Base-by-base conservation (phyloP, 192 early-diverging fungal genomes). In the Backusella mclennaniae region DNA sequence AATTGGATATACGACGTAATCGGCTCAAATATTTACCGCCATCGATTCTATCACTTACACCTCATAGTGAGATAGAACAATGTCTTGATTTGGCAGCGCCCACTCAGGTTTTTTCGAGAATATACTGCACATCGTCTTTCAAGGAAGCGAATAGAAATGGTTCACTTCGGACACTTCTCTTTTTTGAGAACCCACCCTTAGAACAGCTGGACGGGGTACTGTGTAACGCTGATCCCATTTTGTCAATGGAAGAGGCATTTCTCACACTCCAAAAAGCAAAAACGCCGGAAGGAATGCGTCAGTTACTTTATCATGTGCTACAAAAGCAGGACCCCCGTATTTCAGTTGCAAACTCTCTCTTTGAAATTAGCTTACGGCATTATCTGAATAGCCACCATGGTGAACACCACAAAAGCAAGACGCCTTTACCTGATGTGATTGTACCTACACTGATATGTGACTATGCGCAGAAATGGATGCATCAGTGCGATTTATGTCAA, bases 1-100 rank as follows among this genome's bases (percentile, higher is more conserved):
- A 87, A 59, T 49, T 87, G 56, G 85, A 87, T 69, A 73, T 82
- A 31, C 77, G 85, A 12, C 63, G 85, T 14, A 87, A 87, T 38
- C 71, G 79, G 66, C 78, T 87, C 33, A 71, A 73, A 33, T 84
- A 78, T 67, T 36, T 87, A 6, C 85, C 85, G 21, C 74, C 74
- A 11, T 76, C 69, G 35, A 63, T 81, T 35, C 19, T 81, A 7
- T 38, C 73, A 2, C 52, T 81, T 5, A 56, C 41, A 29, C 72
- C 76, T 11, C 15, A 23, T 1, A 29, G 66, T 31, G 72, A 73
- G 14, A 38, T 72, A 1, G 53, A 80, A 11, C 38, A n/a, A 0
- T 35, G 66, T 29, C 53, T 76, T 23, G 69, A 80, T 52, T 36
- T 49, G 11, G 7, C 68, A 7, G 79, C 72, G 0, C 69, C 75